Base-by-base conservation (phyloP, 2,329 filamentous ascomycete genomes). In the Verticillium isaacii region DNA sequence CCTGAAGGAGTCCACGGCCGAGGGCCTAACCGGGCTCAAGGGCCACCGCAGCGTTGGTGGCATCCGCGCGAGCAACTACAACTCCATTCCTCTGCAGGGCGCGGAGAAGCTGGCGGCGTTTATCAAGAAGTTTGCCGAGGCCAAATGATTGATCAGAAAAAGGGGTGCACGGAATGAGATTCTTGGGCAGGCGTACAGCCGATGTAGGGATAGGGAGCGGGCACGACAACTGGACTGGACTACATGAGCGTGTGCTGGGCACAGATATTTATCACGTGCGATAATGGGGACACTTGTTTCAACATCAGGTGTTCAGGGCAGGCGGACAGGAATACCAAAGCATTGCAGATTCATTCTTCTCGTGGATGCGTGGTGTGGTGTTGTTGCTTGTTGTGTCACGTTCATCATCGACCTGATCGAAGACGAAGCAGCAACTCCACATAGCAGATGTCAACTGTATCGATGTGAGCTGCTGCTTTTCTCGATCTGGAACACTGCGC, bases 21-120 rank as follows among this genome's bases (percentile, higher is more conserved):
- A 80, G 60, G 87, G 90, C 0, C 79, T 97, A 29, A 86, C 88
- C 32, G 94, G 93, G 0, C 79, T 97, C 54, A 97, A 96, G 79
- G 94, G 94, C 0, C 94, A 98, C 74, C 85, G 94, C 64, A 90
- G 85, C 63, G 89, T 98, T 2, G 91, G 92, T 17, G 93, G 93
- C 32, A 93, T 97, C 64, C 85, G 94, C 15, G 89, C 89, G 23
- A 90, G 86, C 75, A 97, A 95, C 73, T 98, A 97, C 78, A 97
- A 97, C 77, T 90, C 91, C 2, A 88, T 97, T 52, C 75, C 89
- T 0, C 71, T 89, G 0, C 83, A 85, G 50, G 88, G 85, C 0
- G 88, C 86, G 0, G 80, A 90, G 75, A 89, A 89, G 74, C 79
- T 93, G 56, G 87, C 84, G 56, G 75, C 77, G 32, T 92, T 90